Evolutionary conservation across 805 yeast species (phyloP).

Genomic region (Metschnikowia baotianmanensis): DNA sequence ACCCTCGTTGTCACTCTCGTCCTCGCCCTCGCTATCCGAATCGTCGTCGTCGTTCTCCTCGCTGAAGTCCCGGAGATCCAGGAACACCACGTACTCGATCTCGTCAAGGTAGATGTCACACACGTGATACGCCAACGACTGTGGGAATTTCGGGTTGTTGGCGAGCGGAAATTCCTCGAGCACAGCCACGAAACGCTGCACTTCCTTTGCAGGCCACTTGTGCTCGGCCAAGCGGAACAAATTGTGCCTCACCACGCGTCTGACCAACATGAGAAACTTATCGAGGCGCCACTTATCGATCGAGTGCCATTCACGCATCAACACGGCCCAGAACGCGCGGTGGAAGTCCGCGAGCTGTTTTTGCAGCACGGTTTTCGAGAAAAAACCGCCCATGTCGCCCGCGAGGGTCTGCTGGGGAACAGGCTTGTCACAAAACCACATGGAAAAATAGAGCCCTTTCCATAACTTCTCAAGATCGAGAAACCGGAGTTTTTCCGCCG

Average conservation of each 20-base stretch:
- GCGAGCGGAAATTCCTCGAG: constrained; percentile 49
- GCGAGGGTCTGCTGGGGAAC: constrained; percentile 88
- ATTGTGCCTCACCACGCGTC: constrained; percentile 69
- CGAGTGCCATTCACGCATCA: constrained; percentile 76
- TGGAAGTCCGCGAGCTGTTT: constrained; percentile 51
- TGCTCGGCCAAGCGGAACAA: constrained; percentile 53
- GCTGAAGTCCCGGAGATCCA: constrained; percentile 38
- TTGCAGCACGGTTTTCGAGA: constrained; percentile 41
- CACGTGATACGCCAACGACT: constrained; percentile 80
- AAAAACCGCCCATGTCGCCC: constrained; percentile 60
- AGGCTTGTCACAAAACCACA: constrained; percentile 97
- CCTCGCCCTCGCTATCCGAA: constrained; percentile 18
- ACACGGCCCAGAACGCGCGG: constrained; percentile 77
- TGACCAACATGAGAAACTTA: constrained; percentile 76
- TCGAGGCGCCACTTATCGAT: constrained; percentile 87
- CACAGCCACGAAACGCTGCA: constrained; percentile 45
- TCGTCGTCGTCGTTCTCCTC: constrained; percentile 42
- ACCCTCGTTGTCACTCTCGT: constrained; percentile 4
- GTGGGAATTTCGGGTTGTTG: constrained; percentile 59
- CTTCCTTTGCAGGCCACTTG: constrained; percentile 48
- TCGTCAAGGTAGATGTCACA: constrained; percentile 85
- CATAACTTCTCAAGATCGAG: constrained; percentile 79
- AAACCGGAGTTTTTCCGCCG: constrained; percentile 39
- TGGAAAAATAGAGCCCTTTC: constrained; percentile 92
- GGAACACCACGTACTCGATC: constrained; percentile 62